phyloP scores from a whole-genome alignment of 2,329 filamentous ascomycete species.

The Alternaria ventricosa region DNA sequence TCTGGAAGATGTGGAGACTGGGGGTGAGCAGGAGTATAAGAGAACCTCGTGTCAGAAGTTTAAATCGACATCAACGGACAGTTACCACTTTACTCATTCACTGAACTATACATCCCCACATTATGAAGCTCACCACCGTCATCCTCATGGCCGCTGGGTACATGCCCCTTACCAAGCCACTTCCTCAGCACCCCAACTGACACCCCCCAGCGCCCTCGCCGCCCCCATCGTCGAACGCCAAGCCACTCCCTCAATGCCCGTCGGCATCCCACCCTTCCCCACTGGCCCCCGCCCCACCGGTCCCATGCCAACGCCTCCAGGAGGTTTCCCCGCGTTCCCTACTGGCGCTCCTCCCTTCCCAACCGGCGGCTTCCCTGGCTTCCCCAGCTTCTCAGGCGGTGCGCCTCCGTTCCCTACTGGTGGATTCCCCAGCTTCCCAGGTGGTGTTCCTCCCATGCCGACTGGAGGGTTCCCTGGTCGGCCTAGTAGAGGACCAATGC shows the following conservation, averaged over 20 bases:
- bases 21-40: background rate
- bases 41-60: background rate
- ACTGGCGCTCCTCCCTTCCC: slow-evolving; percentile 1
- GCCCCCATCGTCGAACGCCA: slow-evolving; percentile 15
- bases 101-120: background rate
- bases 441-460: background rate
- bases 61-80: background rate
- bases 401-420: background rate
- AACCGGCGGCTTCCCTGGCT: slow-evolving; percentile 1
- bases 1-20: background rate
- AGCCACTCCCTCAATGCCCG: background rate
- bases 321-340: background rate
- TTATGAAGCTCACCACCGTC: slow-evolving; percentile 17
- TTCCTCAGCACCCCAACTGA: background rate
- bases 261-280: slow-evolving; percentile 1
- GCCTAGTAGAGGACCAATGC: background rate
- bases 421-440: background rate
- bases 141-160: slow-evolving; percentile 19
- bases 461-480: slow-evolving; percentile 5
- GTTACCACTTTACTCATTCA: background rate
- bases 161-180: background rate
- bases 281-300: background rate
- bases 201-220: slow-evolving; percentile 15
- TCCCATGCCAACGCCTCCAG: slow-evolving; percentile 2
- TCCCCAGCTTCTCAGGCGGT: slow-evolving; percentile 1